Evolutionary conservation across 768 basidiomycete species (phyloP), one percentile per base, ranked within the genome.

Genomic region (Hysterangium stoloniferum): DNA sequence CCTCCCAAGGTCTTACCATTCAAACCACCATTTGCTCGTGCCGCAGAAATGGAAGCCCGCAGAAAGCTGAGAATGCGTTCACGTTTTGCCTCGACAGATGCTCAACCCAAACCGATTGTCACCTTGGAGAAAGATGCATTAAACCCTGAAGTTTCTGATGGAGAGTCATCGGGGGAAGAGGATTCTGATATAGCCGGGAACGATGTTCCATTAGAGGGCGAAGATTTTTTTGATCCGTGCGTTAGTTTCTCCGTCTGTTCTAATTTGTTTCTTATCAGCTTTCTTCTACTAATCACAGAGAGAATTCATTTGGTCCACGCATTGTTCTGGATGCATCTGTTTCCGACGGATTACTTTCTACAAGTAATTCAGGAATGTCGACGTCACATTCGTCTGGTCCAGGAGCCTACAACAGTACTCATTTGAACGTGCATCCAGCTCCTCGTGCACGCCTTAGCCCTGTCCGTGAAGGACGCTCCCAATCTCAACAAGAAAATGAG

Each of bases 11-110:
- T 77, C 54, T 74, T 68, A 11, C 78, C 74, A 47, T 89, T 88
- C 57, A 71, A 85, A 22, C 88, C 88, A 15, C 82, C 77, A 45
- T 90, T 91, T 68, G 85, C 80, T 56, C 82, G 85, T 6, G 83
- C 84, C 0, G 87, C 79, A n/a, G 86, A 92, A 62, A 90, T 90
- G 87, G 89, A 89, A 55, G 78, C 75, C 4, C 71, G 87, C 13
- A 67, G 89, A 22, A 73, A 74, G 49, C 64, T 74, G 34, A 74
- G 88, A 11, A 77, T 91, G 70, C 76, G 84, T 11, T 66, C 74
- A 13, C 61, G 65, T 32, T 53, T 74, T 62, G n/a, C 64, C 2
- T 59, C 68, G 3, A 58, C 64, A 2, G 53, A 61, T 1, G 57
- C 61, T 29, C 66, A 64, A n/a, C 56, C 64, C n/a, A 61, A 66